Conservation (phyloP, 768 basidiomycete genomes). For the Rhizopogon vesiculosus region DNA sequence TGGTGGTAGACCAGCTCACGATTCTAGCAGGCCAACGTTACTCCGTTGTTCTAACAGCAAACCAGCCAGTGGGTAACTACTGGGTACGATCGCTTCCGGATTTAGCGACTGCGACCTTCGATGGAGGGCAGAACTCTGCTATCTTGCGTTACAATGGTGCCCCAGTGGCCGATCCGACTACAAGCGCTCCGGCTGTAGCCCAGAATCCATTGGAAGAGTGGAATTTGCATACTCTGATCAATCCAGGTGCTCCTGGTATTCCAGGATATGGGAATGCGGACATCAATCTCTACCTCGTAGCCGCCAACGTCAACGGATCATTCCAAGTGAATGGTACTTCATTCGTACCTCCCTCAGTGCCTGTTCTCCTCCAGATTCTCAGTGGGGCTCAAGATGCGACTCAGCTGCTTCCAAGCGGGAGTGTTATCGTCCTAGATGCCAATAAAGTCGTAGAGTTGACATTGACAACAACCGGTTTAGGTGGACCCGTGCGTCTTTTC, state of each 20-base stretch:
- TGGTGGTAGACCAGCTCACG: conserved; percentile 11
- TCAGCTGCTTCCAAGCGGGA: conserved; percentile 9
- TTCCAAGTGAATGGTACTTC: conserved; percentile 8
- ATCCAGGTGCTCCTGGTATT: conserved; percentile 5
- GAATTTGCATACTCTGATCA: conserved; percentile 12
- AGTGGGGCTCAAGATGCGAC: conserved; percentile 9
- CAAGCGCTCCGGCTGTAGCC: conserved; percentile 7
- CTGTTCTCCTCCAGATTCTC: conserved; percentile 7
- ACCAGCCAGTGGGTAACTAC: conserved; percentile 38
- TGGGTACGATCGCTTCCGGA: conserved; percentile 17
- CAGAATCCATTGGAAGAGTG: conserved; percentile 12
- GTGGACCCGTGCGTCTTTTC: too few species aligned
- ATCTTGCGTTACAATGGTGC: conserved; percentile 18
- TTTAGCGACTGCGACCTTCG: conserved; percentile 26
- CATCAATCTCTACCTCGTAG: neutral
- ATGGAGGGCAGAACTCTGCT: conserved; percentile 20
- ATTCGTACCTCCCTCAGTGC: conserved; percentile 6
- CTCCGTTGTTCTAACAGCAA: conserved; percentile 39
- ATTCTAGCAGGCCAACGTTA: conserved; percentile 40
- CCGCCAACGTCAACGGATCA: neutral
- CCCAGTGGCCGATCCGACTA: conserved; percentile 20
- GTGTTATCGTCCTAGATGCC: conserved; percentile 11
- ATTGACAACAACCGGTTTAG: conserved; percentile 7
- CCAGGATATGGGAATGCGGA: too few species aligned
- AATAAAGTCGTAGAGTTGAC: conserved; percentile 15